Conservation (phyloP, 768 basidiomycete species). For the Hortiboletus flavorubellus region DNA sequence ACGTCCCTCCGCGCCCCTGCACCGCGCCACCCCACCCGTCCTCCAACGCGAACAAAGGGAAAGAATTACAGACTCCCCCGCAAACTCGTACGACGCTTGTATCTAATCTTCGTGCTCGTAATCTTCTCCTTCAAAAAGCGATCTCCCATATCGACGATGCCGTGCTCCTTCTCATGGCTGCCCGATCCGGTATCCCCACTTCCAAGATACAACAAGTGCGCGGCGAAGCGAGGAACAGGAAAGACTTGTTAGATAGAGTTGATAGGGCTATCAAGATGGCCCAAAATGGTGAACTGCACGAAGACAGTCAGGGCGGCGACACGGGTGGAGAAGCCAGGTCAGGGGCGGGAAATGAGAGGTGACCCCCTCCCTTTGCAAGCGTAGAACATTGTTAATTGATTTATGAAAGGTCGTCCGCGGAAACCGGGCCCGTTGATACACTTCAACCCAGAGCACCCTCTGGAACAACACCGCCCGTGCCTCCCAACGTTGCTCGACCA, state of each 20-base stretch:
- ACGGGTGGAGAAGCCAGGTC: background rate
- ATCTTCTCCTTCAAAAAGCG: constrained; percentile 31
- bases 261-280: constrained; percentile 31
- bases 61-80: constrained; percentile 8
- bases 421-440: background rate
- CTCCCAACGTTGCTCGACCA: background rate
- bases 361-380: background rate
- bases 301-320: constrained; percentile 3
- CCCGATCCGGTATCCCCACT: constrained; percentile 31
- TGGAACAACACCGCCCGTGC: background rate
- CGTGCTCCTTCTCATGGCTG: constrained; percentile 28
- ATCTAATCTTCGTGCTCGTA: constrained; percentile 29
- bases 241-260: constrained; percentile 29
- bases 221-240: constrained; percentile 29
- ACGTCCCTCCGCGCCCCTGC: constrained; percentile 24
- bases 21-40: constrained; percentile 27
- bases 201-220: constrained; percentile 31
- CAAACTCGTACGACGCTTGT: constrained; percentile 21
- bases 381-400: constrained; percentile 7
- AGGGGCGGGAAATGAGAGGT: constrained; percentile 13
- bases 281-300: constrained; percentile 12
- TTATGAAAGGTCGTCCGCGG: constrained; percentile 11
- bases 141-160: constrained; percentile 33
- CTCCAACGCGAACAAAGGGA: constrained; percentile 11
- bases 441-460: constrained; percentile 1